Evolutionary conservation across 2,329 filamentous ascomycete genomes (phyloP).

Genomic region (Waltergamsia citrina): DNA sequence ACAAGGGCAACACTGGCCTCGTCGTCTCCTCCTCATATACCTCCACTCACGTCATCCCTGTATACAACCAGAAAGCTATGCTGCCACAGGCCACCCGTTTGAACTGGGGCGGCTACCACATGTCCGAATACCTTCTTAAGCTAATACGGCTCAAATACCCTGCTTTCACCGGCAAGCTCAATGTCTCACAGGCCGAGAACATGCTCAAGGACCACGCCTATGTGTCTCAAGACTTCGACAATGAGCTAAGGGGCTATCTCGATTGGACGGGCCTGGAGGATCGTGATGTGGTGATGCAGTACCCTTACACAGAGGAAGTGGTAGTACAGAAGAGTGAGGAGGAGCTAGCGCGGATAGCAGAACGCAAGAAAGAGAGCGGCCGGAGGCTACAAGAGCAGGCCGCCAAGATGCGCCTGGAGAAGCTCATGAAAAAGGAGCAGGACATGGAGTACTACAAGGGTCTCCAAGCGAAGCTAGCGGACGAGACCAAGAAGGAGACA

Average conservation of each 20-base stretch:
- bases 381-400: slow-evolving; percentile 89
- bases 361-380: slow-evolving; percentile 91
- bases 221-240: slow-evolving; percentile 73
- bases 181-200: slow-evolving; percentile 75
- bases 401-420: slow-evolving; percentile 93
- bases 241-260: slow-evolving; percentile 66
- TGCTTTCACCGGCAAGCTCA: slow-evolving; percentile 77
- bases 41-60: slow-evolving; percentile 89
- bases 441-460: slow-evolving; percentile 91
- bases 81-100: slow-evolving; percentile 78
- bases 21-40: slow-evolving; percentile 90
- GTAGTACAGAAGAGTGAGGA: slow-evolving; percentile 89
- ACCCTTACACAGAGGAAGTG: slow-evolving; percentile 87
- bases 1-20: slow-evolving; percentile 77
- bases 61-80: slow-evolving; percentile 76
- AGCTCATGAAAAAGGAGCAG: slow-evolving; percentile 90
- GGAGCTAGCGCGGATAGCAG: slow-evolving; percentile 80
- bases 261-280: slow-evolving; percentile 92
- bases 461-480: slow-evolving; percentile 61
- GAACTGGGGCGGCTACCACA: slow-evolving; percentile 91
- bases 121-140: slow-evolving; percentile 83
- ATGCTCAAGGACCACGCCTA: slow-evolving; percentile 87
- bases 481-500: slow-evolving; percentile 84
- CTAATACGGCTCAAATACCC: slow-evolving; percentile 88
- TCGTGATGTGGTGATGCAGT: slow-evolving; percentile 80